These are phyloP conservation scores for Prunus fruticosa DNA, from an alignment of 306 rosid species.

Conservation along the genomic window DNA sequence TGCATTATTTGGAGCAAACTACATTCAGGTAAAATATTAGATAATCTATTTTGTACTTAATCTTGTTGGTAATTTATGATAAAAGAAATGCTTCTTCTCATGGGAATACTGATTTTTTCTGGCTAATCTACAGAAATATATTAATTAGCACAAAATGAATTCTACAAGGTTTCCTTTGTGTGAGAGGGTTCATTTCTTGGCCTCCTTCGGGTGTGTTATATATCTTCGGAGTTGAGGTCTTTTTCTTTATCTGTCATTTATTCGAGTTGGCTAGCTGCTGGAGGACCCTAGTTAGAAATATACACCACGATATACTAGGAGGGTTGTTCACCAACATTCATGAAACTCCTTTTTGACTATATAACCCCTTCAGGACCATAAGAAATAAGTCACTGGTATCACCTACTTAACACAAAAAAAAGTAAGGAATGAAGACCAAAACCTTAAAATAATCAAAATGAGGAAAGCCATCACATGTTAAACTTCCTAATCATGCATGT, in stretches of 20 bases:
- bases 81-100: neutral
- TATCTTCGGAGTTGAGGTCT: neutral
- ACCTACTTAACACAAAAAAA: too few species aligned
- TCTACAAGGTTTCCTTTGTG: neutral
- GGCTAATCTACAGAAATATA: neutral
- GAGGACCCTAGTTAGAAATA: too few species aligned
- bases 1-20: constrained; percentile 90
- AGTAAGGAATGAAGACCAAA: too few species aligned
- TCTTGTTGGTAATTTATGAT: neutral
- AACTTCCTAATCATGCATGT: too few species aligned
- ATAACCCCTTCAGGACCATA: too few species aligned
- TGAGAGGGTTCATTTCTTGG: neutral
- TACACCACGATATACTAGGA: too few species aligned
- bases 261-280: neutral
- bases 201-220: neutral
- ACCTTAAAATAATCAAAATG: too few species aligned
- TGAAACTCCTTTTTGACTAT: too few species aligned
- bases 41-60: neutral
- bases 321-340: too few species aligned
- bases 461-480: too few species aligned
- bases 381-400: too few species aligned
- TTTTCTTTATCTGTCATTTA: neutral
- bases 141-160: neutral
- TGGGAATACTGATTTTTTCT: neutral
- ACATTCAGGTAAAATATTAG: constrained; percentile 67